Percentiles rank a stretch among this genome's conserved stretches.
phyloP scores from a whole-genome alignment of 257 asterid genomes.

The Capsicum rhomboideum region DNA sequence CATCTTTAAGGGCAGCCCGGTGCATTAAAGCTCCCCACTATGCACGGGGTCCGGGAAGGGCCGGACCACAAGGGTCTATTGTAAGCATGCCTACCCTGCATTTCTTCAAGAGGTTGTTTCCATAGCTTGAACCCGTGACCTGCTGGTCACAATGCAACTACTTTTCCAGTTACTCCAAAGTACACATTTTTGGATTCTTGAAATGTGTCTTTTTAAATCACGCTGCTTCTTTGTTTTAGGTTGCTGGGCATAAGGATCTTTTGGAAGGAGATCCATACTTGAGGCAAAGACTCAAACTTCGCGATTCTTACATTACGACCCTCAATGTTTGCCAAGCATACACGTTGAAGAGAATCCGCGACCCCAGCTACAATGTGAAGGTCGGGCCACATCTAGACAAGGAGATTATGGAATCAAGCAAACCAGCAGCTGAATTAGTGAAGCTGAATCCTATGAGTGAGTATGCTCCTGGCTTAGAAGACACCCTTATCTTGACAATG shows the following conservation, averaged over 20 bases:
- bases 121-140: too few species aligned
- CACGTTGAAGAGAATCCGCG: conserved; percentile 77
- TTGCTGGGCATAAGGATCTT: conserved; percentile 78
- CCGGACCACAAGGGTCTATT: too few species aligned
- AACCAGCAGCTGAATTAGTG: conserved; percentile 78
- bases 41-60: too few species aligned
- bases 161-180: too few species aligned
- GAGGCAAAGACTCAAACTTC: conserved; percentile 82
- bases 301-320: conserved; percentile 78
- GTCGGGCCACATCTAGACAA: conserved; percentile 60
- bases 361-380: conserved; percentile 57
- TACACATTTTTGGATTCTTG: neutral
- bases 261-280: conserved; percentile 96
- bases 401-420: conserved; percentile 53
- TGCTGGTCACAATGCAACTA: too few species aligned
- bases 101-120: too few species aligned
- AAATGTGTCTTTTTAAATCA: neutral
- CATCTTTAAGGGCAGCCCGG: too few species aligned
- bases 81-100: too few species aligned
- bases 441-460: conserved; percentile 80
- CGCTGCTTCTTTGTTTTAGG: conserved; percentile 24
- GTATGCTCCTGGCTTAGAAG: conserved; percentile 86
- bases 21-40: too few species aligned
- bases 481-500: conserved; percentile 88
- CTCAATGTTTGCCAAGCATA: conserved; percentile 70